Evolutionary conservation across 2,329 filamentous ascomycete genomes (phyloP).

Genomic region (Cercospora beticola): DNA sequence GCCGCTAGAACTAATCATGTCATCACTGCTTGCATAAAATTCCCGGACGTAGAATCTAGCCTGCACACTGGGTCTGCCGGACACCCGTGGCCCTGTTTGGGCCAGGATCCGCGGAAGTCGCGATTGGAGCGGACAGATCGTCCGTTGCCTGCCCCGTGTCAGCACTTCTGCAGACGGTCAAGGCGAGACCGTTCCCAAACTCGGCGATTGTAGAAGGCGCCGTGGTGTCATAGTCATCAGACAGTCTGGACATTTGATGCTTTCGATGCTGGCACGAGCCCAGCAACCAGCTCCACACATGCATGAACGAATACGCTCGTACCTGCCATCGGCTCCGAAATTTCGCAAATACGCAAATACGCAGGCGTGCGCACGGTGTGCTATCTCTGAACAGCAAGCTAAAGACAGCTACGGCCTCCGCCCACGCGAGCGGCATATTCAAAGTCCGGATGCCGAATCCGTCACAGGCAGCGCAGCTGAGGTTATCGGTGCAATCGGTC

Average conservation of each 20-base stretch:
- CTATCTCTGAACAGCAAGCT: not conserved
- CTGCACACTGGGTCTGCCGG: not conserved
- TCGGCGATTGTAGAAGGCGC: not conserved
- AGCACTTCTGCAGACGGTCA: not conserved
- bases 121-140: not conserved
- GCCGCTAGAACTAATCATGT: slow-evolving; percentile 1
- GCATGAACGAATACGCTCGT: not conserved
- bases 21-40: slow-evolving; percentile 6
- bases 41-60: not conserved
- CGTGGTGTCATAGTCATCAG: not conserved
- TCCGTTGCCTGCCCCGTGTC: not conserved
- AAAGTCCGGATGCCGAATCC: not conserved
- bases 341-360: not conserved
- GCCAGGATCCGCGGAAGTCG: not conserved
- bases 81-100: not conserved
- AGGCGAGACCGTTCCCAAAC: not conserved
- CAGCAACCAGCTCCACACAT: not conserved
- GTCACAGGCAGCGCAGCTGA: not conserved
- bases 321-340: not conserved
- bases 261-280: not conserved
- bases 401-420: not conserved
- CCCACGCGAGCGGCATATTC: not conserved
- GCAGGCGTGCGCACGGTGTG: not conserved
- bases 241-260: not conserved
- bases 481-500: not conserved